Evolutionary conservation across 2,329 filamentous ascomycete genomes (phyloP), one percentile per base, ranked within the genome.

Genomic region (Trichoderma sp.): DNA sequence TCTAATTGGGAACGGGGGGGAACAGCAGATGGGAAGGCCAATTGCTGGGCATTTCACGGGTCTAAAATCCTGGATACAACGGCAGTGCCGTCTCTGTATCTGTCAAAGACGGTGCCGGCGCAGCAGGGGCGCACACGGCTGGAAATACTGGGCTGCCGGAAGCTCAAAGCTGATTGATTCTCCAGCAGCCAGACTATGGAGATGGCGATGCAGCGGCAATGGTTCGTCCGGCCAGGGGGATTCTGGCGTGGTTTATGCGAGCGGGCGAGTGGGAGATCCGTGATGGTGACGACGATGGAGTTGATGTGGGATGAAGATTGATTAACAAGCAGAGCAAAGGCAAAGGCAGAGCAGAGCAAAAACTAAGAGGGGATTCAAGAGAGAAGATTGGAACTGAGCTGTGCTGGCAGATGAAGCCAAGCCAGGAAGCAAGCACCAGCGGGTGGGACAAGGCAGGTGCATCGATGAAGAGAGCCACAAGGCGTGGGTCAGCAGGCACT

Each of bases 101-200:
- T 43, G 39, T 43, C 39, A 14, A 34, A 34, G 11, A 15, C 11
- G 26, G 34, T n/a, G 62, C 61, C n/a, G 43, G 18, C 34, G 36
- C 47, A 43, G 34, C 69, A 28, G 26, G 14, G 43, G 53, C 34
- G 18, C 39, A 53, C 68, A 30, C 68, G 11, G 58, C 32, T 57
- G 58, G 47, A 34, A 34, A 70, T 53, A 30, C 60, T 57, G 68
- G 68, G 60, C 60, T 70, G 60, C 58, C 62, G 58, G 68, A 53
- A 53, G 67, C 58, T 62, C 67, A 70, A 63, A 57, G 32, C n/a
- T 34, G 60, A 70, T 70, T 61, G 66, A 70, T 53, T 70, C 56
- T 69, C 66, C 66, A 70, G 66, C 66, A 70, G 66, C 66, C 66
- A 62, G 53, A 70, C 57, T 28, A 26, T 24, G 51, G 24, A 36